These are phyloP conservation scores for Halophytophthora batemanensis DNA, from an alignment of 352 stramenopile species.

Conservation along the genomic window DNA sequence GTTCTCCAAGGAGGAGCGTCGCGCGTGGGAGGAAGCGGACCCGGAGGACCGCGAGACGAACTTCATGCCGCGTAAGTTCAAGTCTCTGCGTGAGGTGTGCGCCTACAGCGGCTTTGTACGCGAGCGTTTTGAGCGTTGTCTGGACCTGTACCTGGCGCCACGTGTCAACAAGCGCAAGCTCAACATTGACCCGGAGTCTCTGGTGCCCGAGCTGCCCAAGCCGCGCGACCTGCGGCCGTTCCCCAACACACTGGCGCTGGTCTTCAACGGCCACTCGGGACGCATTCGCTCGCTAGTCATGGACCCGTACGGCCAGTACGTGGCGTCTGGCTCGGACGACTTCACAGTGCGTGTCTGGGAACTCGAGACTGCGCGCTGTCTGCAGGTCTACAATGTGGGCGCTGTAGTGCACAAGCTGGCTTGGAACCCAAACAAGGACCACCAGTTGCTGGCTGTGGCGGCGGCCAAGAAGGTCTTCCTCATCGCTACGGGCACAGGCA, in stretches of 20 bases:
- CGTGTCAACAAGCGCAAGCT: conserved; percentile 94
- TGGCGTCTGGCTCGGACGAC: conserved; percentile 95
- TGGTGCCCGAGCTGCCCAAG: conserved; percentile 96
- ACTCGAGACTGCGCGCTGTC: conserved; percentile 91
- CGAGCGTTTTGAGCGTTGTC: conserved; percentile 99
- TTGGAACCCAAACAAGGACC: conserved; percentile 97
- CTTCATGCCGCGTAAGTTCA: conserved; percentile 97
- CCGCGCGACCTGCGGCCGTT: conserved; percentile 97
- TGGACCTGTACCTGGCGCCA: conserved; percentile 99
- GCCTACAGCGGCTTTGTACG: conserved; percentile 96
- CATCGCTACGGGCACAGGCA: conserved; percentile 94
- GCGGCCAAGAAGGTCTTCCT: conserved; percentile 89
- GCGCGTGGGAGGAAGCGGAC: conserved; percentile 94
- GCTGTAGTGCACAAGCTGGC: conserved; percentile 89
- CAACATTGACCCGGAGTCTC: conserved; percentile 97
- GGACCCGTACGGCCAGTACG: conserved; percentile 96
- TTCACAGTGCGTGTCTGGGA: conserved; percentile 97
- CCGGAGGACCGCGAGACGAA: conserved; percentile 95
- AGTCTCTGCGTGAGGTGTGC: conserved; percentile 94
- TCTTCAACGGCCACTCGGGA: conserved; percentile 86
- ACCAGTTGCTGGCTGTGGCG: conserved; percentile 94
- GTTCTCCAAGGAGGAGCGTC: conserved; percentile 95
- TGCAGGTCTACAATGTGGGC: conserved; percentile 91
- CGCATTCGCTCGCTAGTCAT: conserved; percentile 93
- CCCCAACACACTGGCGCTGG: conserved; percentile 92